These are phyloP conservation scores for Alternaria alternata DNA, from an alignment of 2,329 filamentous ascomycete genomes.

Conservation along the genomic window DNA sequence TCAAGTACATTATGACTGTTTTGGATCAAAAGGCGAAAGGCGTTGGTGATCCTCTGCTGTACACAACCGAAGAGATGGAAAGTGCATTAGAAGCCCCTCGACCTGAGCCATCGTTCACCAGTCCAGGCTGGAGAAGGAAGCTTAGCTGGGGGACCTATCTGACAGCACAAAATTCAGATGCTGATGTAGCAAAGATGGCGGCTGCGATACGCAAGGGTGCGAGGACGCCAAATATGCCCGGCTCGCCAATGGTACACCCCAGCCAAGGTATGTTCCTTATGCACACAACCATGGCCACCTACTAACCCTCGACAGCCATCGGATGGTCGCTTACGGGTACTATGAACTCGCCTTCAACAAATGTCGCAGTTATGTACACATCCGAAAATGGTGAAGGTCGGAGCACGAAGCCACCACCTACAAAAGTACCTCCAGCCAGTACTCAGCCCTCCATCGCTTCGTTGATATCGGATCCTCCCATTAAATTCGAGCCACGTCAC, in stretches of 20 bases:
- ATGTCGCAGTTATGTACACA: slow-evolving; percentile 81
- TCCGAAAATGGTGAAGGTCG: slow-evolving; percentile 52
- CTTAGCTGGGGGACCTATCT: slow-evolving; percentile 55
- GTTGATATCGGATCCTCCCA: slow-evolving; percentile 36
- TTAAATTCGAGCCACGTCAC: slow-evolving; percentile 39
- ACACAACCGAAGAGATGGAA: slow-evolving; percentile 78
- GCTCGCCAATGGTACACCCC: slow-evolving; percentile 59
- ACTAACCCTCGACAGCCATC: slow-evolving; percentile 61
- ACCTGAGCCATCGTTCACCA: slow-evolving; percentile 59
- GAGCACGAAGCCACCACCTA: slow-evolving; percentile 26
- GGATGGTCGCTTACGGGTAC: slow-evolving; percentile 90
- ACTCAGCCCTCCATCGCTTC: slow-evolving; percentile 44
- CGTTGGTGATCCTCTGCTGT: slow-evolving; percentile 76
- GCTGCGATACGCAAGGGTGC: slow-evolving; percentile 43
- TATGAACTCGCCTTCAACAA: slow-evolving; percentile 84
- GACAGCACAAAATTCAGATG: slow-evolving; percentile 42
- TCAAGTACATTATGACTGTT: slow-evolving; percentile 85
- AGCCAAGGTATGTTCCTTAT: slow-evolving; percentile 55
- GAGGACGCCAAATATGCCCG: slow-evolving; percentile 42
- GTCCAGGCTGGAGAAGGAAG: slow-evolving; percentile 61
- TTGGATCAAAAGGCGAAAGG: slow-evolving; percentile 88
- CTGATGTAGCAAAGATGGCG: slow-evolving; percentile 41
- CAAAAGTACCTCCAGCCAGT: slow-evolving; percentile 32
- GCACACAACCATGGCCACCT: not conserved
- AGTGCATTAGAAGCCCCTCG: slow-evolving; percentile 67